Base-by-base conservation (phyloP, 805 yeast species). In the Wickerhamomyces bisporus region DNA sequence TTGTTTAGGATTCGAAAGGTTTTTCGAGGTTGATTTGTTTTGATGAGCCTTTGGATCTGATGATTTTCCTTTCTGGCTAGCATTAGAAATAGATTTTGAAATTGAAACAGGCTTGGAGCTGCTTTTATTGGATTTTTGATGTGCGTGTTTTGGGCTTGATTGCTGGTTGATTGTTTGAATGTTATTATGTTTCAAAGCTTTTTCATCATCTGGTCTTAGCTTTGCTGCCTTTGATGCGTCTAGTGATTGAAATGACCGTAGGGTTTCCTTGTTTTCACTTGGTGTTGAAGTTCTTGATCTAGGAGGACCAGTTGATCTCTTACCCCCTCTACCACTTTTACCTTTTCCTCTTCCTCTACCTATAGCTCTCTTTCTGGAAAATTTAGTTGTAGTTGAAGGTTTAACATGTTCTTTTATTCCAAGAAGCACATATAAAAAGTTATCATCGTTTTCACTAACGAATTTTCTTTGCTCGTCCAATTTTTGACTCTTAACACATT, bases 361-460 rank as follows among this genome's bases (percentile, higher is more conserved):
- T 23, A 53, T 47, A 35, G 65, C 62, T 39, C 70, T 61, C 40
- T 49, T 57, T 42, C 61, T 53, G 16, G 35, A 44, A 21, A 42
- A 34, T 30, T 38, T 42, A 25, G 31, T 38, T 28, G 23, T 24
- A 7, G 44, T 6, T 9, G 31, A 10, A n/a, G 45, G 15, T 35
- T 49, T 48, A 20, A 37, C 41, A 27, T 38, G 44, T 34, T 65
- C 80, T 44, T 68, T 71, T 28, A 76, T 63, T 0, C 78, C 79
- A 23, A 77, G 55, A 20, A 71, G 58, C 12, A 61, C 67, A 34
- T 61, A 69, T 15, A 77, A 53, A 42, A 77, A 77, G 16, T 50
- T 61, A 12, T 71, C 76, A 39, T 68, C 69, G 21, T 60, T 53
- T 47, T 76, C 81, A 37, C 73, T 66, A 2, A 66, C 58, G 40